Percentiles rank a stretch among this genome's conserved stretches.
Conservation (phyloP, 805 yeast genomes). For the Metschnikowia bowlesiae region DNA sequence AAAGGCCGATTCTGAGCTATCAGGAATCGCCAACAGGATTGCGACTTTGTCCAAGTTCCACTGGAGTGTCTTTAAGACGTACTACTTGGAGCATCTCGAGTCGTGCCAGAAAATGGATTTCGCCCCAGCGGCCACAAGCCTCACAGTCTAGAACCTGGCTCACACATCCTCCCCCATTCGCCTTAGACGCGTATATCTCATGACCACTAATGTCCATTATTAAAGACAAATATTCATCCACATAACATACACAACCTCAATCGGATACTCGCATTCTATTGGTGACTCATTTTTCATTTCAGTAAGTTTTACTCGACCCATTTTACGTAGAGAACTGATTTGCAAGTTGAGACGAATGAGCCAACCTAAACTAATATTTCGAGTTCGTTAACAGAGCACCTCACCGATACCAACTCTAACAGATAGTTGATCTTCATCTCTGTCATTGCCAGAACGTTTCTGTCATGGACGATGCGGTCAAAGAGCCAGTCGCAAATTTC, state of each 20-base stretch:
- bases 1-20: conserved; percentile 42
- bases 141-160: not conserved
- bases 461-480: conserved; percentile 12
- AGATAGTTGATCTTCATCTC: conserved; percentile 14
- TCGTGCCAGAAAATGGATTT: not conserved
- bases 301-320: no score
- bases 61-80: conserved; percentile 76
- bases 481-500: conserved; percentile 12
- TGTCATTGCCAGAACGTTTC: conserved; percentile 5
- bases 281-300: not conserved
- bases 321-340: no score
- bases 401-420: conserved; percentile 7
- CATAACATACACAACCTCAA: not conserved
- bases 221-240: not conserved
- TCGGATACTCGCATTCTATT: not conserved
- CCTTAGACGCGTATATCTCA: not conserved
- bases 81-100: conserved; percentile 45
- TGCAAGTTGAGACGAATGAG: no score
- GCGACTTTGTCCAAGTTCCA: conserved; percentile 70
- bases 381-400: conserved; percentile 12
- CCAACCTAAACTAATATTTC: conserved; percentile 5
- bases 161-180: not conserved
- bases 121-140: not conserved
- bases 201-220: not conserved
- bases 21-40: conserved; percentile 53